Evolutionary conservation across 83 land plant genomes (phyloP).

Genomic region (Thuja plicata): DNA sequence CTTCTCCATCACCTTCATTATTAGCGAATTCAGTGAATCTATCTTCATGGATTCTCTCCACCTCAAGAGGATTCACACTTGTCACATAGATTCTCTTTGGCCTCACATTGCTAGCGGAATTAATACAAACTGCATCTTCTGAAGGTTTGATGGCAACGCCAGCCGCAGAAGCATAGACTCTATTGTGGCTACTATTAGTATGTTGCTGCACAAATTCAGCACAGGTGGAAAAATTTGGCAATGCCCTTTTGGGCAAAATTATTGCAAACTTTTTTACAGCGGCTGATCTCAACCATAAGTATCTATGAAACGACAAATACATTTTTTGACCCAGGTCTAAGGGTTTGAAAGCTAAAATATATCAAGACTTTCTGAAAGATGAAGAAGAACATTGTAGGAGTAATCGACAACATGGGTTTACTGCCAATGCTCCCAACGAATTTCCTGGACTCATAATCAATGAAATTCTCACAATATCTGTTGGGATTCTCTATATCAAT

Average conservation of each 20-base stretch:
- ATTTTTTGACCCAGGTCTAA: background rate
- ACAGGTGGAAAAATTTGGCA: background rate
- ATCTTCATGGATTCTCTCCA: constrained; percentile 48
- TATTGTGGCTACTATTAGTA: no score
- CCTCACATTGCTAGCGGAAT: no score
- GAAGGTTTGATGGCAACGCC: constrained; percentile 10
- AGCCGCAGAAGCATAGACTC: background rate
- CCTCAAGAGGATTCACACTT: no score
- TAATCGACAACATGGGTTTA: constrained; percentile 35
- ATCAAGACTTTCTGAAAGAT: background rate
- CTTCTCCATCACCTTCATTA: no score
- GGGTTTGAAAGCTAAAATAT: constrained; percentile 2
- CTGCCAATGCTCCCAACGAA: constrained; percentile 7
- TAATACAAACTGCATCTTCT: background rate
- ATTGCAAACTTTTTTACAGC: background rate
- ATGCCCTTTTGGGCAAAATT: constrained; percentile 4
- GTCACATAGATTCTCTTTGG: no score
- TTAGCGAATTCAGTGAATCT: constrained; percentile 9
- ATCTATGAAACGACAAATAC: background rate
- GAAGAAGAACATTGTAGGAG: background rate
- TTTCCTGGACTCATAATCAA: no score
- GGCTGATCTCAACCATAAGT: background rate
- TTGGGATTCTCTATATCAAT: background rate
- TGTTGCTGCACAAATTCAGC: constrained; percentile 8
- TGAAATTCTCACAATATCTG: background rate